Evolutionary conservation across 805 yeast species (phyloP), one percentile per base, ranked within the genome.

Genomic region (Clavispora fructus): DNA sequence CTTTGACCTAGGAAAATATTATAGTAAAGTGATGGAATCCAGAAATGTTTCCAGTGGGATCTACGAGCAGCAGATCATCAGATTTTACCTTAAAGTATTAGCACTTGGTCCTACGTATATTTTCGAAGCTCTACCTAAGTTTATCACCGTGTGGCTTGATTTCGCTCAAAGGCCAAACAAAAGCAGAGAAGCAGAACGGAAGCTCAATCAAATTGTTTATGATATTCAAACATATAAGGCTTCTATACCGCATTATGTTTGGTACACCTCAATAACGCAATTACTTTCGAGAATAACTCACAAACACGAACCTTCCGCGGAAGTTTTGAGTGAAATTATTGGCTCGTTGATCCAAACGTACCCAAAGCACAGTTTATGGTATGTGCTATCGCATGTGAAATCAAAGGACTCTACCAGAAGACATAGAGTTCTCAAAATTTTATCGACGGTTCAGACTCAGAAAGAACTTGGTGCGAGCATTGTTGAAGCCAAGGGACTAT

Each of bases 141-240:
- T 88, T n/a, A 76, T 91, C 6, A 89, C 96, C 0, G 75, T 87
- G 8, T 94, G 99, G 99, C 69, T 94, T 23, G 96, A 91, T 55
- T 86, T 84, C 61, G 80, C 76, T 1, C 73, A 71, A 39, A 53
- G 47, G 26, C 48, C 55, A 7, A 48, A 49, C 10, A 54, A 50
- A 14, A 46, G 59, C 6, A 56, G 53, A 44, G 72, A 68, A 28
- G 65, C 68, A 3, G 68, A 67, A 39, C 43, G 69, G 51, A 49
- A 64, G 47, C 63, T 80, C 27, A 65, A 71, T 3, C 69, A 68
- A 33, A 80, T 83, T 17, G 67, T 79, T 35, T 73, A 70, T 25
- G 77, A 73, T 42, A 68, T 85, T 19, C 65, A 68, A 6, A 69
- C 69, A 23, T 71, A 78, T 6, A 58, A 74, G 8, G 66, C 44